Base-by-base conservation (phyloP, 345 rosid species). In the Nephelium lappaceum region DNA sequence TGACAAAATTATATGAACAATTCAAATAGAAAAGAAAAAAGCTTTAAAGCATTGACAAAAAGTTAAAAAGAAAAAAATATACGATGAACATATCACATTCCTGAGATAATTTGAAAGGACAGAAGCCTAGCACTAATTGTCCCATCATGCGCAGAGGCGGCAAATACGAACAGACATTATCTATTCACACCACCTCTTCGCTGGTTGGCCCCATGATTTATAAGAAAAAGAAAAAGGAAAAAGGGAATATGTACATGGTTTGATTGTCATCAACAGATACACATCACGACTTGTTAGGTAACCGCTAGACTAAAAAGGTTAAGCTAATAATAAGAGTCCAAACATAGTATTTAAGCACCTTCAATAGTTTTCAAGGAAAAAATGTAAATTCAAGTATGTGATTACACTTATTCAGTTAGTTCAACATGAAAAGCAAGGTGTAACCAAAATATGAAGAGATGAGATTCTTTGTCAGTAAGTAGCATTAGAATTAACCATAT, bases 141-240 rank as follows among this genome's bases (percentile, higher is more conserved):
- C 84, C 76, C 72, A 80, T 82, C 82, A 67, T 43, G 81, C 49
- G 27, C 36, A 41, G 53, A 78, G 66, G 78, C 24, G 73, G 5
- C 67, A 1, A 65, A 67, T 6, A 67, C 36, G 23, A 42, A 67
- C 25, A 73, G 61, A 38, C 27, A 60, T 71, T 27, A 62, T 14
- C 62, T 58, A 19, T 67, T 41, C 42, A 67, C 5, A 68, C 51
- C 38, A 60, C 55, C 72, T 51, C 36, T 43, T 76, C 69, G 73
- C 43, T 53, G 55, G 43, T 41, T 79, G 77, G 45, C 47, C 66
- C 74, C 41, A 62, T 75, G 65, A n/a, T 42, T 49, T 42, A 45
- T 1, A 23, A 23, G 43, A 18, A 6, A 6, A 58, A 45, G 11
- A 23, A 43, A 4, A 58, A 31, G 36, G 23, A 11, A 14, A 71